Percentiles rank a stretch among this genome's conserved stretches.
Conservation (phyloP, 2,329 filamentous ascomycete species). For the Mariannaea sp. region DNA sequence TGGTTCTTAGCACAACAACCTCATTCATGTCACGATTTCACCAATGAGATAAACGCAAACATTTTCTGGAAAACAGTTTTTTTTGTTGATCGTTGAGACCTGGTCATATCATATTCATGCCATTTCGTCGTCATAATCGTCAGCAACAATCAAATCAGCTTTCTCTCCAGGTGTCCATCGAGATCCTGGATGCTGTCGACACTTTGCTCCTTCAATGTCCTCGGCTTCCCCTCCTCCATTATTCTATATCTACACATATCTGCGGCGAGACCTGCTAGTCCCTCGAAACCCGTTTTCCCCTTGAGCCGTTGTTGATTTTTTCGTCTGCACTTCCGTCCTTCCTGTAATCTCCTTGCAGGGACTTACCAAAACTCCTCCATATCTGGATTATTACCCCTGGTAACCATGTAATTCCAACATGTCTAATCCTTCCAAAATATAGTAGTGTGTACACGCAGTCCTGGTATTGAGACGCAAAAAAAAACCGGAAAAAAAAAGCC, state of each 20-base stretch:
- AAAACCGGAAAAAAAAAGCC: no score
- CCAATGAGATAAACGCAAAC: neutral
- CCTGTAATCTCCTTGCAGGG: constrained; percentile 29
- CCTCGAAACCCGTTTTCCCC: constrained; percentile 21
- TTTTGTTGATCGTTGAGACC: constrained; percentile 24
- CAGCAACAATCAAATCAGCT: constrained; percentile 36
- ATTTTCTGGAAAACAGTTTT: neutral
- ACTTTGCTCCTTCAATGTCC: constrained; percentile 16
- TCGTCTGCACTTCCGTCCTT: constrained; percentile 4
- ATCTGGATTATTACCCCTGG: constrained; percentile 35
- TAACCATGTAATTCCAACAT: constrained; percentile 37
- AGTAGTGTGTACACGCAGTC: constrained; percentile 41
- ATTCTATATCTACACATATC: constrained; percentile 37
- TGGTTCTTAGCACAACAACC: neutral
- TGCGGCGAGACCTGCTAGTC: constrained; percentile 15
- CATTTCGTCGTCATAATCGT: constrained; percentile 42
- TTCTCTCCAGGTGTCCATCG: constrained; percentile 15
- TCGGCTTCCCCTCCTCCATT: constrained; percentile 24
- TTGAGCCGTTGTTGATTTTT: constrained; percentile 19
- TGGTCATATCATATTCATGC: constrained; percentile 44
- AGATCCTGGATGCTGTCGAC: constrained; percentile 12
- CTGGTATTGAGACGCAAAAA: constrained; percentile 34
- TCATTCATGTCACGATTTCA: constrained; percentile 1
- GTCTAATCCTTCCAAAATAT: constrained; percentile 38
- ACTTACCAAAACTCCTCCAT: constrained; percentile 25